These are phyloP conservation scores for Parmelia sp. DNA, from an alignment of 495 filamentous ascomycete genomes.

Conservation along the genomic window DNA sequence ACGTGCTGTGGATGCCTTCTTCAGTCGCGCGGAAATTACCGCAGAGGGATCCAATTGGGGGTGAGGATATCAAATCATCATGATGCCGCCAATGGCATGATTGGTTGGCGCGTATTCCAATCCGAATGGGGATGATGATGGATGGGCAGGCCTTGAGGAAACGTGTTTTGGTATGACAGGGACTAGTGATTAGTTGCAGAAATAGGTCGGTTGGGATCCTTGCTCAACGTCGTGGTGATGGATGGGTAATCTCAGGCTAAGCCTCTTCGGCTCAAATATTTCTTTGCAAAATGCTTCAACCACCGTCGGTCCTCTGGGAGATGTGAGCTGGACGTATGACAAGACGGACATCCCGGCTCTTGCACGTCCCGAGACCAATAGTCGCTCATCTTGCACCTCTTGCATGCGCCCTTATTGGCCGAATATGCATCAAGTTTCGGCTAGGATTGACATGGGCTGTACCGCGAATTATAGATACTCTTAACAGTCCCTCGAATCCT, in stretches of 20 bases:
- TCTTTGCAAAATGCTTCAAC: background rate
- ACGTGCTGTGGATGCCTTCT: too few relatives aligned
- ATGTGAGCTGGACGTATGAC: background rate
- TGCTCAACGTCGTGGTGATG: background rate
- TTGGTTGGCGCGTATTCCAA: background rate
- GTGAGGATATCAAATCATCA: background rate
- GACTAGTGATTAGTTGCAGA: background rate
- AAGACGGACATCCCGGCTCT: background rate
- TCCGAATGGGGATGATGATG: background rate
- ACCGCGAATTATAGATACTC: background rate
- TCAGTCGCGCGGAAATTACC: conserved; percentile 1
- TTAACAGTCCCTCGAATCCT: background rate
- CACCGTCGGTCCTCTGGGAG: background rate
- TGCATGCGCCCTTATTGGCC: background rate
- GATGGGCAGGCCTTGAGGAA: background rate
- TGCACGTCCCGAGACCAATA: background rate
- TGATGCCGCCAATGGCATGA: background rate
- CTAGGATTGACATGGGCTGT: background rate
- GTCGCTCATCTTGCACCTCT: background rate
- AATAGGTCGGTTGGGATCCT: background rate
- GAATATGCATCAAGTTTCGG: background rate
- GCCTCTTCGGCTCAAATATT: background rate
- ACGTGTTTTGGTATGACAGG: background rate
- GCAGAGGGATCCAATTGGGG: background rate
- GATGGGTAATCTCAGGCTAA: background rate